Evolutionary conservation across 768 basidiomycete genomes (phyloP).

Genomic region (Collybia sp.): DNA sequence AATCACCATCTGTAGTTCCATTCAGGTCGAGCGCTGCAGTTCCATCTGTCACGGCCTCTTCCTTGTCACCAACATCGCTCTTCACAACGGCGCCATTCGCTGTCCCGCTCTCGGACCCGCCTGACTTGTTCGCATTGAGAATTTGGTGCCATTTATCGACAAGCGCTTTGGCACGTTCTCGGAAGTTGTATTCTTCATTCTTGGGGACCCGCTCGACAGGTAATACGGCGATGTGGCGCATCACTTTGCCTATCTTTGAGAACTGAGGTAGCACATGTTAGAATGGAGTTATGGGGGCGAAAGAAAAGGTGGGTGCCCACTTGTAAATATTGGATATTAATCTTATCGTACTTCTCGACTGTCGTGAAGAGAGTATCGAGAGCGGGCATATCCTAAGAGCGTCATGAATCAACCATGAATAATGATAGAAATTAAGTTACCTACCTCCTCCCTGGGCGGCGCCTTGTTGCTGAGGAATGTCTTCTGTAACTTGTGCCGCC

Average conservation of each 20-base stretch:
- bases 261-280: slow-evolving; percentile 35
- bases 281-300: slow-evolving; percentile 1
- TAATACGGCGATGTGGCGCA: slow-evolving; percentile 77
- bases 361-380: slow-evolving; percentile 69
- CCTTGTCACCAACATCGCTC: neutral
- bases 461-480: slow-evolving; percentile 69
- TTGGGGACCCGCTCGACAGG: slow-evolving; percentile 52
- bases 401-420: neutral
- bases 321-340: slow-evolving; percentile 71
- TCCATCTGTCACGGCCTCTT: neutral
- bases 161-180: slow-evolving; percentile 61
- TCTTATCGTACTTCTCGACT: slow-evolving; percentile 71
- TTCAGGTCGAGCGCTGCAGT: neutral
- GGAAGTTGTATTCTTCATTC: slow-evolving; percentile 62
- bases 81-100: neutral
- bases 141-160: slow-evolving; percentile 68
- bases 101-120: neutral
- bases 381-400: slow-evolving; percentile 68
- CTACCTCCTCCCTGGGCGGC: slow-evolving; percentile 61
- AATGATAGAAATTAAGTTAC: slow-evolving; percentile 12
- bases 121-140: slow-evolving; percentile 21
- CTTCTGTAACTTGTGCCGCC: slow-evolving; percentile 91
- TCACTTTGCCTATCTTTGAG: slow-evolving; percentile 83
- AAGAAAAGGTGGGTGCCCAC: slow-evolving; percentile 18
- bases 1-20: neutral